Evolutionary conservation across 2,329 filamentous ascomycete genomes (phyloP).

Genomic region (Fusarium begoniae): DNA sequence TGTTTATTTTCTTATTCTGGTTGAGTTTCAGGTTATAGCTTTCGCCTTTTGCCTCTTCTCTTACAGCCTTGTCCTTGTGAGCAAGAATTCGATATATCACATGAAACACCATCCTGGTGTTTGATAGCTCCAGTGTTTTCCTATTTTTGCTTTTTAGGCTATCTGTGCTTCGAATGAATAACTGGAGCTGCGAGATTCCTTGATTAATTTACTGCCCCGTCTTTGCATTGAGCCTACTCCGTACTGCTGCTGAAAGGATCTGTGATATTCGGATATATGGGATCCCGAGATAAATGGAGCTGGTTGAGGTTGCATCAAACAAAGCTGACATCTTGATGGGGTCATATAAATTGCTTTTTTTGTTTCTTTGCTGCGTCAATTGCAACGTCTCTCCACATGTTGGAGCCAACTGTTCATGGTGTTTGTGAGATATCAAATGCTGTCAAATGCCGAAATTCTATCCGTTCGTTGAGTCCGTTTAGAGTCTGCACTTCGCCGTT

Average conservation of each 20-base stretch:
- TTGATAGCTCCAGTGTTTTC: neutral
- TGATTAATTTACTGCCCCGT: neutral
- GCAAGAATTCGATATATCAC: conserved; percentile 13
- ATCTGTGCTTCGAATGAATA: neutral
- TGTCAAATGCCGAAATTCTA: neutral
- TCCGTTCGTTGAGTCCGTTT: neutral
- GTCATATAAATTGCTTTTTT: neutral
- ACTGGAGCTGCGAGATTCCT: neutral
- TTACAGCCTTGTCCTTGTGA: conserved; percentile 8
- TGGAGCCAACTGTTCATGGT: neutral
- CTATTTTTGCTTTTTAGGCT: neutral
- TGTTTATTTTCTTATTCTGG: conserved; percentile 1
- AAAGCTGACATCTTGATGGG: neutral
- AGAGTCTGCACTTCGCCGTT: neutral
- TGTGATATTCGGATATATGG: neutral
- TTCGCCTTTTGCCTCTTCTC: neutral
- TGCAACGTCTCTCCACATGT: conserved; percentile 9
- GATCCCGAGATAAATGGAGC: neutral
- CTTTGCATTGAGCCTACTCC: neutral
- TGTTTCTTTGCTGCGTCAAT: neutral
- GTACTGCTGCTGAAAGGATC: neutral
- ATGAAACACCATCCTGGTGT: neutral
- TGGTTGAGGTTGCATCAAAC: neutral
- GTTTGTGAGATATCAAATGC: neutral
- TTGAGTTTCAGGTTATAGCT: conserved; percentile 30